Conservation (phyloP, 768 basidiomycete species). For the Baorangia bicolor region DNA sequence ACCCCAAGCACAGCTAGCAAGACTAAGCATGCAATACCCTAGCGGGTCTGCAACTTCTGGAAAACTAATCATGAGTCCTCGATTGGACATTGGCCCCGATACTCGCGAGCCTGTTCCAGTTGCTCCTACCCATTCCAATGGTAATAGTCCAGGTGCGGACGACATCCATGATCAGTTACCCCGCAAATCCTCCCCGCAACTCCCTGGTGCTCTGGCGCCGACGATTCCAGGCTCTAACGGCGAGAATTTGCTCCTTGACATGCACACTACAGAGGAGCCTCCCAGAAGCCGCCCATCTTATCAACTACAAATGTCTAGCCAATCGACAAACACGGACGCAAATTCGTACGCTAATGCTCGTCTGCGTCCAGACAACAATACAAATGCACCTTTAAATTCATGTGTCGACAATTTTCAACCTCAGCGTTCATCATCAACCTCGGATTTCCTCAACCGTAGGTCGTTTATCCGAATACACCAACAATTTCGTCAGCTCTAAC, state of each 20-base stretch:
- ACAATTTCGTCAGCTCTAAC: conserved; percentile 29
- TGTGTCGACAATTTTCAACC: conserved; percentile 21
- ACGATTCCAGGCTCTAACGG: conserved; percentile 25
- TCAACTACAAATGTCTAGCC: conserved; percentile 22
- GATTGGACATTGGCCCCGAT: conserved; percentile 20
- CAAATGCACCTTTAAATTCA: conserved; percentile 9
- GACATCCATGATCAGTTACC: conserved; percentile 22
- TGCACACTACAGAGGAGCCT: conserved; percentile 22
- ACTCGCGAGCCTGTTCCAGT: conserved; percentile 33
- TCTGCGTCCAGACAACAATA: conserved; percentile 12
- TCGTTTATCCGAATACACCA: conserved; percentile 12
- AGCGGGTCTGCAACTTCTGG: too few relatives aligned
- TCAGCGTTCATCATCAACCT: conserved; percentile 18
- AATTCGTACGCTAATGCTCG: conserved; percentile 13
- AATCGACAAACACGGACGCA: conserved; percentile 20
- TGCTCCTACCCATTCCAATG: conserved; percentile 21
- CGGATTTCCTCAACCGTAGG: conserved; percentile 27
- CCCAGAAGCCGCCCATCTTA: conserved; percentile 15
- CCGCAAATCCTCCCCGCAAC: conserved; percentile 27
- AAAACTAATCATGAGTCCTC: conserved; percentile 13
- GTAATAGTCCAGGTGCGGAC: conserved; percentile 7
- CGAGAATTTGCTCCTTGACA: conserved; percentile 22
- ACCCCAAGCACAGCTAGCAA: too few relatives aligned
- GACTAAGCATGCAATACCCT: too few relatives aligned
- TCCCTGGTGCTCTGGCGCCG: conserved; percentile 30